Percentiles rank a stretch among this genome's conserved stretches.
phyloP scores from a whole-genome alignment of 139 green algal species.

The Coccomyxa sp. region DNA sequence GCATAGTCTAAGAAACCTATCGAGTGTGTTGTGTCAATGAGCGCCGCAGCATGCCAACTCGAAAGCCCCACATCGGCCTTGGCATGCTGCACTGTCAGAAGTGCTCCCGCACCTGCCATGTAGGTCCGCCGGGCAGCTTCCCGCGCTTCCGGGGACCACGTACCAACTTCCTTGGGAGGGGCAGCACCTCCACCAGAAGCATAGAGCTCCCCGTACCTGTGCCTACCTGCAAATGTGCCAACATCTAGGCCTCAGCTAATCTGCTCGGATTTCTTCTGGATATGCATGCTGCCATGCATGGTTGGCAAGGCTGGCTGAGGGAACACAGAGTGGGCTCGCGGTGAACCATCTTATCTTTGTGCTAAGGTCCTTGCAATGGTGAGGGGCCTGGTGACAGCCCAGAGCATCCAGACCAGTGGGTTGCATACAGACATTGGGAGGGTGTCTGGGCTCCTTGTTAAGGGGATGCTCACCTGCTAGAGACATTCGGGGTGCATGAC shows the following conservation, averaged over 20 bases:
- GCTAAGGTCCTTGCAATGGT: neutral
- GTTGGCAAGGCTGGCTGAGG: neutral
- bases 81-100: neutral
- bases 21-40: neutral
- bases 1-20: neutral
- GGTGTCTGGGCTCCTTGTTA: too few species aligned
- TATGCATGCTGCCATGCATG: neutral
- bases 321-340: neutral
- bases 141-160: neutral
- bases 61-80: neutral
- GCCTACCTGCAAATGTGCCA: neutral
- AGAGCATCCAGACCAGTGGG: neutral
- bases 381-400: neutral
- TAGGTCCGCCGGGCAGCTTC: neutral
- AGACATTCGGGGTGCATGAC: slow-evolving; percentile 30
- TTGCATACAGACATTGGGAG: neutral
- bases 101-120: neutral
- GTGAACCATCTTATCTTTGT: neutral
- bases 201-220: slow-evolving; percentile 11
- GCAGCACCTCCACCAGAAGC: neutral
- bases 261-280: too few species aligned
- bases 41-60: neutral
- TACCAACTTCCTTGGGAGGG: neutral
- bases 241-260: too few species aligned
- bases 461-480: neutral